Base-by-base conservation (phyloP, 176 grass and related monocot genomes). In the Aegilops sharonensis region DNA sequence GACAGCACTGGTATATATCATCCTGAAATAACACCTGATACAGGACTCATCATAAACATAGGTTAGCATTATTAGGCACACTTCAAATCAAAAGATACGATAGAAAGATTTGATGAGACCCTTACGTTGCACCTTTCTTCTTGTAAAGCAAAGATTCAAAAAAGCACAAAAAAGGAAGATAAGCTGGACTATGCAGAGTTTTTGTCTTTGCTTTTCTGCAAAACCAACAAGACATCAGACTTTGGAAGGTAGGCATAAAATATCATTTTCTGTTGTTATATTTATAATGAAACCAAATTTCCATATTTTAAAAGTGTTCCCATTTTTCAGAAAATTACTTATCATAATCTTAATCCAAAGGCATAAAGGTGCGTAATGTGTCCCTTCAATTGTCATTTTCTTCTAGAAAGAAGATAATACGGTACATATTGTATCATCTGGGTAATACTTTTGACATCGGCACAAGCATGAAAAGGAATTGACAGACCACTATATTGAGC, bases 121-220 rank as follows among this genome's bases (percentile, higher is more conserved):
- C 81, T 94, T 82, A 71, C 72, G 65, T 84, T 92, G 65, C 21
- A 85, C 21, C 23, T 86, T 95, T 92, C 75, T 88, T 93, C 89
- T 79, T 92, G 56, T 90, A 92, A 81, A 71, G 65, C 73, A 89
- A 75, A 78, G 87, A 84, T 78, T 90, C 92, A 69, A 93, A 72
- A 30, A 91, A 81, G 32, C 89, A 85, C 77, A 92, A 75, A 64
- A 98, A 92, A 84, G 91, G 83, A 71, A 89, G 30, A 93, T 88
- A 86, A 81, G 34, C 50, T 54, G 12, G 9, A 88, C 77, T 77
- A 39, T 61, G 23, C 14, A 20, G 52, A 57, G 45, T 85, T 83
- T 93, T 23, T 76, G 40, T 75, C 83, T 98, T 75, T 31, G 68
- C 42, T 90, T 93, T 74, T 87, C 93, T 98, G 88, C 69, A 91